Conservation (phyloP, 1,139 yeast species). For the Diutina mesorugosa region DNA sequence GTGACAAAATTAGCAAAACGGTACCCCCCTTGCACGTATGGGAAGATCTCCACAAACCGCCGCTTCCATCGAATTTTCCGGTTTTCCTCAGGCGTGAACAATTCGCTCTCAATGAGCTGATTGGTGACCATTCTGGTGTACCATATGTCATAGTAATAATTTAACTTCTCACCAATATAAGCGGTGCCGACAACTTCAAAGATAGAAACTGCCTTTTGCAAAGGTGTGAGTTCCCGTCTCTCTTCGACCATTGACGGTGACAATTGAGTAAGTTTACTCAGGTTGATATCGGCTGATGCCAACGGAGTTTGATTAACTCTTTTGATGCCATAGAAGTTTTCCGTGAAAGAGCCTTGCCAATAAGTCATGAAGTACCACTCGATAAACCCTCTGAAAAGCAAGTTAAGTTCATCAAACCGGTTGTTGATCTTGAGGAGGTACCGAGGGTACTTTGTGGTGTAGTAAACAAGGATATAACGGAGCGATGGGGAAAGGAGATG, state of each 20-base stretch:
- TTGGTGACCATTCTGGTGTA: constrained; percentile 45
- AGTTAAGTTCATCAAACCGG: constrained; percentile 65
- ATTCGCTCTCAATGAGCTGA: constrained; percentile 22
- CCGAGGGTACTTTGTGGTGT: constrained; percentile 69
- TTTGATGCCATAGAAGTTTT: constrained; percentile 83
- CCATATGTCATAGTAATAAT: constrained; percentile 50
- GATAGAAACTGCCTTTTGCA: constrained; percentile 49
- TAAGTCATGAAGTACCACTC: constrained; percentile 61
- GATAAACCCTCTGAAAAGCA: constrained; percentile 47
- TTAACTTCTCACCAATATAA: constrained; percentile 58
- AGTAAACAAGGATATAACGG: constrained; percentile 68
- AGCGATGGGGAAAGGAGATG: constrained; percentile 71
- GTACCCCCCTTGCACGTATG: constrained; percentile 36
- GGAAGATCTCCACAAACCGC: constrained; percentile 48
- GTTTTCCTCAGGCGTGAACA: constrained; percentile 17
- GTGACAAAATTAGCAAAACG: constrained; percentile 44
- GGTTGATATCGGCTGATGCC: constrained; percentile 16
- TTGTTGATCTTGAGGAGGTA: constrained; percentile 51
- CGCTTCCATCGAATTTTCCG: constrained; percentile 21
- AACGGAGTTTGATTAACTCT: constrained; percentile 37
- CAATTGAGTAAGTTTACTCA: constrained; percentile 23
- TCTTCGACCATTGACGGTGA: constrained; percentile 41
- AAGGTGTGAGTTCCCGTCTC: constrained; percentile 36
- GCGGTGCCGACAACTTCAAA: constrained; percentile 55
- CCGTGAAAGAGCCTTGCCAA: constrained; percentile 86